Percentiles rank a stretch among this genome's conserved stretches.
phyloP scores from a whole-genome alignment of 352 stramenopile species.

The Saprolegnia parasitica region DNA sequence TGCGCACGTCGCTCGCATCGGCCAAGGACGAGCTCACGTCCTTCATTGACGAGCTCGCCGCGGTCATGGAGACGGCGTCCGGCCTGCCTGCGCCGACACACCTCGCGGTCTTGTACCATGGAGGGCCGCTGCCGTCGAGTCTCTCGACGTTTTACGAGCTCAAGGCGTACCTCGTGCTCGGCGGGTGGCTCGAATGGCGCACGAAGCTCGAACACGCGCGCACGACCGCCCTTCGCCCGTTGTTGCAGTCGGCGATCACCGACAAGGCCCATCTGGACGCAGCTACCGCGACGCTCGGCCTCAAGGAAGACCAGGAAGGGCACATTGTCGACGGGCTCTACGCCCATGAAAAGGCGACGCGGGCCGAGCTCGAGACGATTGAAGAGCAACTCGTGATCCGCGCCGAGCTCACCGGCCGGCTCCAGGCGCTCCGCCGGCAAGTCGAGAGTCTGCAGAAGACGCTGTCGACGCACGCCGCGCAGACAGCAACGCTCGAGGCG shows the following conservation, averaged over 20 bases:
- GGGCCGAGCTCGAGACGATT: slow-evolving; percentile 1
- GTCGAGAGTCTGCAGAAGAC: not conserved
- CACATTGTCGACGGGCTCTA: not conserved
- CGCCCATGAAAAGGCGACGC: not conserved
- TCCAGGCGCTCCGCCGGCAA: not conserved
- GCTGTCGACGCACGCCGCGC: not conserved
- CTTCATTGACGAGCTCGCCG: not conserved
- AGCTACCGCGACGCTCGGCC: not conserved
- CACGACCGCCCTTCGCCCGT: not conserved
- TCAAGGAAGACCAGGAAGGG: slow-evolving; percentile 10
- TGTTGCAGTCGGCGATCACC: not conserved
- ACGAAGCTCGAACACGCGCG: not conserved
- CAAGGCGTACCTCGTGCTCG: slow-evolving; percentile 7
- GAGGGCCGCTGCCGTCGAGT: too few species aligned
- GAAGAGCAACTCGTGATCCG: slow-evolving; percentile 24
- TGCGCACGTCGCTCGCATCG: not conserved
- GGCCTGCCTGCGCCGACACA: not conserved
- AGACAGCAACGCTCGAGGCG: not conserved
- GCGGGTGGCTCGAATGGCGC: slow-evolving; percentile 20
- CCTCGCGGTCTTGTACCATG: not conserved
- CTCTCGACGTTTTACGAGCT: not conserved
- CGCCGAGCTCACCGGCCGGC: not conserved
- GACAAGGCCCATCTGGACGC: not conserved
- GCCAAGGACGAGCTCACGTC: not conserved
- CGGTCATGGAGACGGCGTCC: not conserved